These are phyloP conservation scores for Asterophora parasitica DNA, from an alignment of 768 basidiomycete genomes.

Conservation along the genomic window DNA sequence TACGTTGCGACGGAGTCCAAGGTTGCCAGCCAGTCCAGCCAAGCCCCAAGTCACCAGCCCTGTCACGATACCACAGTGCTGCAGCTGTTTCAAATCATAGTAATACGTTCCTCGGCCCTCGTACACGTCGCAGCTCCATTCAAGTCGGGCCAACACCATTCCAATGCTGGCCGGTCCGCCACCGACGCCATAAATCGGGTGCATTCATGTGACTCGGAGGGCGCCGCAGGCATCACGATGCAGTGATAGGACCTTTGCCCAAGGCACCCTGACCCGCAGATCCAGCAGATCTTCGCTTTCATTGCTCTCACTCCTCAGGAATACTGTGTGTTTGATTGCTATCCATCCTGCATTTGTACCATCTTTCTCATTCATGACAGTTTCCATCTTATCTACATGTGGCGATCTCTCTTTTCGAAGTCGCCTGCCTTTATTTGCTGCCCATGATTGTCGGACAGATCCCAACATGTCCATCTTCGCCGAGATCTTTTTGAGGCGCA, in stretches of 20 bases:
- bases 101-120: not conserved
- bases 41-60: too few species aligned
- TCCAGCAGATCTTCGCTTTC: too few species aligned
- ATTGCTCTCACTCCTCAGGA: not conserved
- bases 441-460: too few species aligned
- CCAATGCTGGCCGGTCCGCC: not conserved
- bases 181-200: not conserved
- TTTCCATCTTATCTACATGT: conserved; percentile 3
- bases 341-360: not conserved
- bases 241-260: too few species aligned
- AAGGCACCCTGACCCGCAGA: too few species aligned
- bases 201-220: not conserved
- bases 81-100: not conserved
- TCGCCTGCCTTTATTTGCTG: too few species aligned
- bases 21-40: not conserved
- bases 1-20: not conserved
- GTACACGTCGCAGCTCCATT: not conserved
- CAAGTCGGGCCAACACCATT: conserved; percentile 4
- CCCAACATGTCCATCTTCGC: too few species aligned
- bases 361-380: conserved; percentile 2
- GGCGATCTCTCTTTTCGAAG: too few species aligned
- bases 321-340: not conserved
- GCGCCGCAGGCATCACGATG: too few species aligned
- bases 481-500: too few species aligned
- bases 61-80: too few species aligned